Evolutionary conservation across 208 protist genomes (phyloP).

Genomic region (Trypanosoma vivax): DNA sequence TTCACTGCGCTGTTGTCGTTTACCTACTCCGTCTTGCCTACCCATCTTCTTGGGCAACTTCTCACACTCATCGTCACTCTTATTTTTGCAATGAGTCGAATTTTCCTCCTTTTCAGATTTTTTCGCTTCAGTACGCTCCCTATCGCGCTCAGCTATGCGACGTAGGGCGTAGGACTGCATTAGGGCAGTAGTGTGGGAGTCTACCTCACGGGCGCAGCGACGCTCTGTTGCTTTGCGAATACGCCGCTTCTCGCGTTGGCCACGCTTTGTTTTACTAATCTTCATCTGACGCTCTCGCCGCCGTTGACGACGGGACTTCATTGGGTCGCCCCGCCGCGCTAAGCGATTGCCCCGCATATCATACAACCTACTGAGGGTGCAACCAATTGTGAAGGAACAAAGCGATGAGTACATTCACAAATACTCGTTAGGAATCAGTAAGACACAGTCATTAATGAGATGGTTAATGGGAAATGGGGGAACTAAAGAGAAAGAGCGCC

Average conservation of each 20-base stretch:
- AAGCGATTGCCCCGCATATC: constrained; percentile 80
- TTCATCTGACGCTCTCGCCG: constrained; percentile 56
- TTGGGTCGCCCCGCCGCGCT: constrained; percentile 59
- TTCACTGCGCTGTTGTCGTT: too few relatives aligned
- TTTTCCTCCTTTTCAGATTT: constrained; percentile 16
- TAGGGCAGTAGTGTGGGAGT: constrained; percentile 70
- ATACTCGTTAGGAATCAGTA: too few relatives aligned
- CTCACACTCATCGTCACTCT: constrained; percentile 4
- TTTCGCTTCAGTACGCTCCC: constrained; percentile 27
- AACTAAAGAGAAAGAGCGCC: too few relatives aligned
- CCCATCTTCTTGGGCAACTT: constrained; percentile 5
- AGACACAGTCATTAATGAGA: too few relatives aligned
- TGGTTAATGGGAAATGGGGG: too few relatives aligned
- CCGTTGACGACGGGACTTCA: constrained; percentile 73
- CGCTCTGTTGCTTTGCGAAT: constrained; percentile 38
- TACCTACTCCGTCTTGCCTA: too few relatives aligned
- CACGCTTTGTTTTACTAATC: constrained; percentile 53
- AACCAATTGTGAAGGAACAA: too few relatives aligned
- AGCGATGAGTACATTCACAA: too few relatives aligned
- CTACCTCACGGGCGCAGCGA: constrained; percentile 55
- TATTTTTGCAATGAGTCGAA: background rate
- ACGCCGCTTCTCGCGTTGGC: constrained; percentile 52
- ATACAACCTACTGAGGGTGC: background rate
- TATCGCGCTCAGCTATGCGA: constrained; percentile 66
- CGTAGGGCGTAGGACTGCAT: constrained; percentile 83